Conservation (phyloP, 2,329 filamentous ascomycete species). For the Ceratocystis cacaofunesta region DNA sequence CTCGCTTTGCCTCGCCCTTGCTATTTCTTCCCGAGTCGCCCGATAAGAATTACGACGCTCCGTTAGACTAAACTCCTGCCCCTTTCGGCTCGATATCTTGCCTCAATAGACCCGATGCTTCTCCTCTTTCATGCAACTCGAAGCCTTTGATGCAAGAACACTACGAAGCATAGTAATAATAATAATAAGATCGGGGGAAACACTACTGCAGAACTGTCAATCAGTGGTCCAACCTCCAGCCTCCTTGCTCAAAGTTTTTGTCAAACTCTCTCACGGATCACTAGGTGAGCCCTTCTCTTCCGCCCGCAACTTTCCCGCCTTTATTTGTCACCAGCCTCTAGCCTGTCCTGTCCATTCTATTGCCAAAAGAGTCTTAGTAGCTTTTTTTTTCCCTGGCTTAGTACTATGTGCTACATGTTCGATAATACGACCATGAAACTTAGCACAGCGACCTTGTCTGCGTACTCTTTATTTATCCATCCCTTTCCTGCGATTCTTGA, state of each 20-base stretch:
- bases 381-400: neutral
- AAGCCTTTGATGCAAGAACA: neutral
- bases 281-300: neutral
- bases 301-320: neutral
- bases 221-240: neutral
- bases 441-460: neutral
- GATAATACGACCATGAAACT: neutral
- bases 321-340: neutral
- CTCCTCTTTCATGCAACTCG: neutral
- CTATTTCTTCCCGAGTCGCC: neutral
- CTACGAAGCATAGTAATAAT: neutral
- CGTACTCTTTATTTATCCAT: neutral
- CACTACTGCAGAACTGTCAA: neutral
- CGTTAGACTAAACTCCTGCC: neutral
- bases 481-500: neutral
- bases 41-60: neutral
- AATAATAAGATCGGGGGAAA: neutral
- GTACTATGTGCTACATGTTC: neutral
- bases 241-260: neutral
- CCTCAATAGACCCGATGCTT: neutral
- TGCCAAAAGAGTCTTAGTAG: neutral
- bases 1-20: neutral
- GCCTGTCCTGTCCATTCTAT: neutral
- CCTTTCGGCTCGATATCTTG: neutral
- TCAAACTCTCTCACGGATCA: neutral